phyloP scores from a whole-genome alignment of 495 filamentous ascomycete species.

The Aspergillus egyptiacus region DNA sequence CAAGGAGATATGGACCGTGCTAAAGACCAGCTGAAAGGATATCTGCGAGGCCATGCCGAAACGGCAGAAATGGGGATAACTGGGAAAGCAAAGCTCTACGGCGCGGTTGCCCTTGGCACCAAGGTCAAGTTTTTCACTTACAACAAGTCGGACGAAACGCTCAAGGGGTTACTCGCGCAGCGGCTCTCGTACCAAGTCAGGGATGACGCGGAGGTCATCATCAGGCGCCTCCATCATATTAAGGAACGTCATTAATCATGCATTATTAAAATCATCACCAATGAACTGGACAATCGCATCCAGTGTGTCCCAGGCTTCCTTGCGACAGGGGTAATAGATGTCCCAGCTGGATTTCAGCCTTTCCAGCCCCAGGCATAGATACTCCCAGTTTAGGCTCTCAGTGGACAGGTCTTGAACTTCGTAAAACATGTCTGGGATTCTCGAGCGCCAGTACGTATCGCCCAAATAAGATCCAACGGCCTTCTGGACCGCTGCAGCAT shows the following conservation, averaged over 20 bases:
- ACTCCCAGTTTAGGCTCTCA: no score
- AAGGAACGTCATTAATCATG: not conserved
- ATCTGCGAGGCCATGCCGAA: not conserved
- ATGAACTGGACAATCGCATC: conserved; percentile 2
- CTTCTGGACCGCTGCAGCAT: not conserved
- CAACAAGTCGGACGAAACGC: not conserved
- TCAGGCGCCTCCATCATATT: not conserved
- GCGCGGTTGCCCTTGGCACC: not conserved
- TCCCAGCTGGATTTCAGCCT: not conserved
- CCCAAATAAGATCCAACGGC: conserved; percentile 4
- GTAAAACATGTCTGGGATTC: conserved; percentile 1
- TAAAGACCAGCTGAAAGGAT: not conserved
- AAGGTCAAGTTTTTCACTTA: not conserved
- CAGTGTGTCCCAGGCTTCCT: not conserved
- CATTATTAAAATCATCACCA: not conserved
- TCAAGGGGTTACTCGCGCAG: not conserved
- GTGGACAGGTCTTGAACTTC: conserved; percentile 1
- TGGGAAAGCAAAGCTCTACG: not conserved
- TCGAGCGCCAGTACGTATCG: conserved; percentile 9
- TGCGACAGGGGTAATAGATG: not conserved
- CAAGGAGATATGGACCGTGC: not conserved
- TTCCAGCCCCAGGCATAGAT: conserved; percentile 1
- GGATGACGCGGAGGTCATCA: not conserved
- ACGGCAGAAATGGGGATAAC: not conserved
- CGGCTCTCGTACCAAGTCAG: not conserved